A percentile compares a stretch with the other conserved stretches of the same genome.
Conservation (phyloP, 2,329 filamentous ascomycete species). For the Atkinsonella hypoxylon region DNA sequence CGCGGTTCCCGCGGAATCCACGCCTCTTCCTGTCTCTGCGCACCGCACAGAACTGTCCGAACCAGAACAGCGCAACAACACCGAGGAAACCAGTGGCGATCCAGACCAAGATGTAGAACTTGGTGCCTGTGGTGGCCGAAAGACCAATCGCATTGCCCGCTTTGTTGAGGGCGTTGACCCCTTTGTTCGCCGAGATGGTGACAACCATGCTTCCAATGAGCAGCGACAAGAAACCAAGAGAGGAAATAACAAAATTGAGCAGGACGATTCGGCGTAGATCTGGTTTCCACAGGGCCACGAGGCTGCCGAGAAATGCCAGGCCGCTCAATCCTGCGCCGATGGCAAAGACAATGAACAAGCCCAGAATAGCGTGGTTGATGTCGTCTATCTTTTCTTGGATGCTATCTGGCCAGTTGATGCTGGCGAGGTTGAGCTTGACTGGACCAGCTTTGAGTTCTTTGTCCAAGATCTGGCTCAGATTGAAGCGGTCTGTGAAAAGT, state of each 20-base stretch:
- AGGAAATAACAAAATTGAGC: conserved; percentile 25
- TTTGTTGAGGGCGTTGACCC: conserved; percentile 29
- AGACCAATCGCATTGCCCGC: conserved; percentile 32
- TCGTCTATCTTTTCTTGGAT: conserved; percentile 35
- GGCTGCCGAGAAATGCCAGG: conserved; percentile 28
- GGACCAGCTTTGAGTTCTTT: conserved; percentile 33
- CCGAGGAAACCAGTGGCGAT: conserved; percentile 33
- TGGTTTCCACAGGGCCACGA: conserved; percentile 24
- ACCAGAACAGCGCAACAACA: conserved; percentile 29
- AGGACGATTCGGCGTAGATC: conserved; percentile 15
- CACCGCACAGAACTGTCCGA: conserved; percentile 19
- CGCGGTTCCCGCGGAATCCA: neutral
- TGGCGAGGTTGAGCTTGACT: conserved; percentile 30
- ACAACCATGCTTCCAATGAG: conserved; percentile 30
- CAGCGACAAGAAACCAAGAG: conserved; percentile 25
- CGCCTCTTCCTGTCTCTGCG: conserved; percentile 14
- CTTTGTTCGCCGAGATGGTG: conserved; percentile 29
- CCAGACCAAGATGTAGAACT: conserved; percentile 36
- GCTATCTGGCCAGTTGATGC: conserved; percentile 31
- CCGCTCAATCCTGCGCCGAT: conserved; percentile 30
- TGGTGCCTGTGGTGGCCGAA: conserved; percentile 27
- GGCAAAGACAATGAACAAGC: conserved; percentile 36
- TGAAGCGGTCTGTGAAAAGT: conserved; percentile 24
- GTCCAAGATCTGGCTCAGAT: conserved; percentile 35
- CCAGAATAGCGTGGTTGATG: conserved; percentile 37